Conservation (phyloP, 805 yeast genomes). For the Candida glaebosa region DNA sequence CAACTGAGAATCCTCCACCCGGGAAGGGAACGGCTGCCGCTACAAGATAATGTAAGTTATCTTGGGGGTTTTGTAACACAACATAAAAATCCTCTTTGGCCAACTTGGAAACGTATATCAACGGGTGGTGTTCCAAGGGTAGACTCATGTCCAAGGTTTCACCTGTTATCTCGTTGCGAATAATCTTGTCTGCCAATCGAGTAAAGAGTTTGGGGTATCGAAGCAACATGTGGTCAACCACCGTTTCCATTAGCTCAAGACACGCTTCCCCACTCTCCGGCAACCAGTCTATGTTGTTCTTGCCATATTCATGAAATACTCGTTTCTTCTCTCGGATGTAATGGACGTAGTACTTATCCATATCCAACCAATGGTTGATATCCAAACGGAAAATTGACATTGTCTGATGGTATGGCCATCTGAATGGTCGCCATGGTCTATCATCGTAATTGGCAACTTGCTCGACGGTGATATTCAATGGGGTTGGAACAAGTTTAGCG, state of each 20-base stretch:
- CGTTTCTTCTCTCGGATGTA: slow-evolving; percentile 62
- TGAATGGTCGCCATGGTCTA: slow-evolving; percentile 77
- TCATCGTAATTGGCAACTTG: slow-evolving; percentile 64
- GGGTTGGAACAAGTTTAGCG: slow-evolving; percentile 49
- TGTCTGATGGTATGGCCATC: slow-evolving; percentile 80
- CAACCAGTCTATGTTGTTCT: slow-evolving; percentile 60
- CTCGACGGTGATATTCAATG: slow-evolving; percentile 63
- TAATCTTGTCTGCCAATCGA: slow-evolving; percentile 44
- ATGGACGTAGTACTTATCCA: slow-evolving; percentile 71
- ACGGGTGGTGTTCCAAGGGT: slow-evolving; percentile 63
- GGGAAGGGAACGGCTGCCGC: slow-evolving; percentile 81
- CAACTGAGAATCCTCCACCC: slow-evolving; percentile 69
- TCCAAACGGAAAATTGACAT: slow-evolving; percentile 73
- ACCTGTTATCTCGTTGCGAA: slow-evolving; percentile 58
- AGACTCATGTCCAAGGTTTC: slow-evolving; percentile 57
- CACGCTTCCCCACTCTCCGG: slow-evolving; percentile 64
- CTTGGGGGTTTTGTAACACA: slow-evolving; percentile 52
- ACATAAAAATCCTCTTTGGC: slow-evolving; percentile 76
- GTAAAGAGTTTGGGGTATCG: slow-evolving; percentile 66
- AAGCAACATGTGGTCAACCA: slow-evolving; percentile 53
- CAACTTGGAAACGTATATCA: slow-evolving; percentile 59
- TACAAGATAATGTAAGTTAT: slow-evolving; percentile 56
- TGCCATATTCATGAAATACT: slow-evolving; percentile 55
- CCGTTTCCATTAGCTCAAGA: slow-evolving; percentile 60
- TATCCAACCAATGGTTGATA: slow-evolving; percentile 72